A percentile compares a stretch with the other conserved stretches of the same genome.
phyloP scores from a whole-genome alignment of 2,329 filamentous ascomycete genomes.

The Cercospora citrullina region DNA sequence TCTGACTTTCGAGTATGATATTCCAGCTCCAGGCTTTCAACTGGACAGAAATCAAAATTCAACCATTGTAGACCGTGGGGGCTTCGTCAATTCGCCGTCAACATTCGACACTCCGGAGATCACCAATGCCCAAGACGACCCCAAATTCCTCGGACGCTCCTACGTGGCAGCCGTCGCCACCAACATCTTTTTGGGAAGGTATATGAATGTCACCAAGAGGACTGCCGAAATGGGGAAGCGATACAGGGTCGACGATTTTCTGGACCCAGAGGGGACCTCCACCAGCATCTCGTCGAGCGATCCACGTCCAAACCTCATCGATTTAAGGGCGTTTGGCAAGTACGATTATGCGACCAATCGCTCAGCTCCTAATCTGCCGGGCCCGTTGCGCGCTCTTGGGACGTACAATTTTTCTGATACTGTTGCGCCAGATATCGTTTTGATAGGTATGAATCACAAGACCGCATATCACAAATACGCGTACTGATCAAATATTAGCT shows the following conservation, averaged over 20 bases:
- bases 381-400: not conserved
- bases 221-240: not conserved
- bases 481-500: not conserved
- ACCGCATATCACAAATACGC: not conserved
- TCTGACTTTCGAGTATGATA: constrained; percentile 13
- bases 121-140: constrained; percentile 5
- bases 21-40: not conserved
- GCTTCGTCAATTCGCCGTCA: not conserved
- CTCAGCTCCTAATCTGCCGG: constrained; percentile 4
- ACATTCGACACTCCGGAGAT: not conserved
- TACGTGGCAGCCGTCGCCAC: constrained; percentile 2
- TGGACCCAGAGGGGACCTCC: not conserved
- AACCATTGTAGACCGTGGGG: constrained; percentile 10
- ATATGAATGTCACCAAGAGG: constrained; percentile 7
- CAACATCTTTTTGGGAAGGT: constrained; percentile 9
- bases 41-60: not conserved
- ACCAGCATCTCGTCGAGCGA: not conserved
- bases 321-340: not conserved
- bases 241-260: not conserved
- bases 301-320: constrained; percentile 3
- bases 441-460: not conserved
- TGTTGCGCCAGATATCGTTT: not conserved
- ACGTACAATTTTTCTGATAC: not conserved
- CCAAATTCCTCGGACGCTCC: constrained; percentile 6
- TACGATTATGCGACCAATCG: not conserved